phyloP scores from a whole-genome alignment of 2,329 filamentous ascomycete genomes.

The Cordyceps cateniannulata region DNA sequence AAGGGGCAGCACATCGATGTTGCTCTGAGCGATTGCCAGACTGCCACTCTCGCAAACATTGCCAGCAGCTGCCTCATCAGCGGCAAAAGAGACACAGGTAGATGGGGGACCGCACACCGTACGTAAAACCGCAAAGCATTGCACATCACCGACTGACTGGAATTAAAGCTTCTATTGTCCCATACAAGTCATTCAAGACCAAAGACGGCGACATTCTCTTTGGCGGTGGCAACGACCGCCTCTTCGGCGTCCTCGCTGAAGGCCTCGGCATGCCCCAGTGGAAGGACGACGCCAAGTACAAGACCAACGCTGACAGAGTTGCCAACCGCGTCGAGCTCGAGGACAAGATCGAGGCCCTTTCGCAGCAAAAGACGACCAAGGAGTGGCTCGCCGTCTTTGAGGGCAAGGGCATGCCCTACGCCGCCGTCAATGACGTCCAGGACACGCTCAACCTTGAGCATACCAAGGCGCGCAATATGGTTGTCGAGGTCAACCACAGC shows the following conservation, averaged over 20 bases:
- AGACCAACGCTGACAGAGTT: slow-evolving; percentile 56
- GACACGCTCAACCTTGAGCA: slow-evolving; percentile 78
- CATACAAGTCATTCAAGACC: slow-evolving; percentile 79
- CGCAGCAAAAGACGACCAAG: slow-evolving; percentile 68
- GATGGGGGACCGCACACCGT: slow-evolving; percentile 97
- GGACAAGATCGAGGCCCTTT: slow-evolving; percentile 68
- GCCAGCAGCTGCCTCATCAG: slow-evolving; percentile 87
- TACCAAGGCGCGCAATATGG: slow-evolving; percentile 80
- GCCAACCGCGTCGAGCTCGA: slow-evolving; percentile 73
- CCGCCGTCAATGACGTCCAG: slow-evolving; percentile 90
- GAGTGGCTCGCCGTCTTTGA: slow-evolving; percentile 86
- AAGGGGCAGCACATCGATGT: slow-evolving; percentile 90
- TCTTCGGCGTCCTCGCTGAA: slow-evolving; percentile 60
- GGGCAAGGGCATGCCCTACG: slow-evolving; percentile 86
- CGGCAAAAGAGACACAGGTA: slow-evolving; percentile 76
- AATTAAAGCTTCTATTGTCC: slow-evolving; percentile 79
- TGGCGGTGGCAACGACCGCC: slow-evolving; percentile 65
- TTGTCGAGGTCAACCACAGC: slow-evolving; percentile 77
- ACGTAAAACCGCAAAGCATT: slow-evolving; percentile 25
- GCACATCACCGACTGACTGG: neutral
- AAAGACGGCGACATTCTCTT: slow-evolving; percentile 64
- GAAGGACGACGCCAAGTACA: slow-evolving; percentile 53
- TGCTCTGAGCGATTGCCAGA: slow-evolving; percentile 87
- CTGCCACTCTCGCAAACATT: slow-evolving; percentile 90
- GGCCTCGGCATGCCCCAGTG: slow-evolving; percentile 52